Base-by-base conservation (phyloP, 2,329 filamentous ascomycete species). In the Colletotrichum acutatum region DNA sequence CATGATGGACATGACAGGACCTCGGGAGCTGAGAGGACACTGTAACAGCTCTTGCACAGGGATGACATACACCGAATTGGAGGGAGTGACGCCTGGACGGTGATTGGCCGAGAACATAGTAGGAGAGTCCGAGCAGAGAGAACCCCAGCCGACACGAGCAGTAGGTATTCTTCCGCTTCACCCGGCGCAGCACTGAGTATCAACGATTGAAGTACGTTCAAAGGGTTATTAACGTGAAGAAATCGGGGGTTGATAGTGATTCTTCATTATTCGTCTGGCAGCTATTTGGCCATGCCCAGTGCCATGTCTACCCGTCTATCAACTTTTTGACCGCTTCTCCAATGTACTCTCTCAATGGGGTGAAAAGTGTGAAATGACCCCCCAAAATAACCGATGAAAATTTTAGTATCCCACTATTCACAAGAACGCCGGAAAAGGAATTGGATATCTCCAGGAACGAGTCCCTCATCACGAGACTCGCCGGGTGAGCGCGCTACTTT, bases 41-140 rank as follows among this genome's bases (percentile, higher is more conserved):
- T 73, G 67, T 71, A 67, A 61, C 71, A 57, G 67, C 66, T 58
- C 46, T 22, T 52, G 70, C 56, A 71, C 71, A 71, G 67, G 71
- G 67, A 64, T 57, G 32, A 52, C 32, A 52, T 49, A 56, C 49
- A 24, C 66, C 61, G 28, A 46, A 59, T 28, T 49, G 60, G 46
- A 57, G 42, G 37, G 30, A 46, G 61, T 66, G 32, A 60, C 28
- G 24, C 32, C 46, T 24, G 16, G 19, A 8, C 42, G 32, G 24
- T 71, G 67, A 73, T 73, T 73, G 71, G 71, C n/a, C 32, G 22
- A 52, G 49, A 49, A 49, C 8, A 16, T 58, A 34, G 26, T 52
- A 53, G 9, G 46, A 19, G 37, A 59, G 46, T 56, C 34, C 26
- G 68, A 34, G 32, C 68, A 53, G 49, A 58, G 37, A 49, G 32